Base-by-base conservation (phyloP, 768 basidiomycete genomes). In the Lepiota venenata region DNA sequence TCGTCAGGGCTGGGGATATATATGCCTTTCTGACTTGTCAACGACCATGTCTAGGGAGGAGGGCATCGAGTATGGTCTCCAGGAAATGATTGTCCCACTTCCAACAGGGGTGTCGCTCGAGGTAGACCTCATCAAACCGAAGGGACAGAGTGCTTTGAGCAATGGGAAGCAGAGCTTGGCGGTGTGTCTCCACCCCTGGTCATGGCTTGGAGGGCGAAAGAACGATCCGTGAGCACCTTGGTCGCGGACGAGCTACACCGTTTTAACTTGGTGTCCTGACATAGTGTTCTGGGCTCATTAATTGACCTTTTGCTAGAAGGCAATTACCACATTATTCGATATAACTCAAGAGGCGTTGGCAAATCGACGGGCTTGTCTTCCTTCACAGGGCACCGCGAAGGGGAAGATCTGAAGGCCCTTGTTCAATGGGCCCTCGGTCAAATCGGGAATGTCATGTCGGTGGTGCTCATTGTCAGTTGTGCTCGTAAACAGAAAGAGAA, bases 181-280 rank as follows among this genome's bases (percentile, higher is more conserved):
- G 0, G 69, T 93, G n/a, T 84, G 84, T 60, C 71, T 88, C 10
- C 91, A 93, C 60, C 91, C 91, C 5, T 93, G 90, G 90, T 84
- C 87, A n/a, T 83, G 89, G 78, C 75, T 92, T 0, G 90, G 91
- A 1, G 91, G 90, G 14, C 75, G 71, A 47, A 88, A 85, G 82
- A 65, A 83, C 58, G 89, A 93, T 61, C 80, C 85, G 91, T 92
- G 65, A 63, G 88, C 76, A 52, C 20, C 52, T 40, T 36, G 18
- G 36, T 52, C 50, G 22, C 35, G 25, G 25, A 7, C 11, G 48
- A 36, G 29, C 27, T 25, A 25, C 29, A 36, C 52, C 20, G n/a
- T n/a, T 41, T 56, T 25, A 12, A 39, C 58, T 53, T 63, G 42
- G 58, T 42, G 39, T 48, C 56, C 47, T 56, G 32, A 60, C 9